A percentile compares a stretch with the other conserved stretches of the same genome.
Conservation (phyloP, 2,329 filamentous ascomycete genomes). For the Parafenestella ontariensis region DNA sequence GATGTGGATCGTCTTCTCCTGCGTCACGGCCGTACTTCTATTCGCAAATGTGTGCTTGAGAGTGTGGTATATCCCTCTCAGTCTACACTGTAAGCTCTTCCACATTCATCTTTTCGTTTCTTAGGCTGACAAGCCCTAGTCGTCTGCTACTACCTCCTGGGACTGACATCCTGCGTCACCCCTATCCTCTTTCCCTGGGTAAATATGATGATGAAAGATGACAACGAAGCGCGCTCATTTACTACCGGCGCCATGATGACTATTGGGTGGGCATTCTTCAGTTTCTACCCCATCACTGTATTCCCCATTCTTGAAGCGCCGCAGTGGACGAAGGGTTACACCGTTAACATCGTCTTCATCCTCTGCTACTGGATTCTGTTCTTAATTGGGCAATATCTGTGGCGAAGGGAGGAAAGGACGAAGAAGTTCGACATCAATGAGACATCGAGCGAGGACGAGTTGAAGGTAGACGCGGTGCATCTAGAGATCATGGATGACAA, state of each 20-base stretch:
- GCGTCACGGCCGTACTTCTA: constrained; percentile 45
- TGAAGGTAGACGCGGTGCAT: constrained; percentile 11
- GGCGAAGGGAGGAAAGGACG: constrained; percentile 33
- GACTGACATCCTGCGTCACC: constrained; percentile 33
- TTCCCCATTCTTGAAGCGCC: constrained; percentile 40
- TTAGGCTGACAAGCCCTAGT: constrained; percentile 18
- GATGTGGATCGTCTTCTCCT: constrained; percentile 54
- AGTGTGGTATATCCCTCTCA: constrained; percentile 56
- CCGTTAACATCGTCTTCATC: constrained; percentile 31
- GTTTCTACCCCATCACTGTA: constrained; percentile 37
- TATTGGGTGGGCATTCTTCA: constrained; percentile 37
- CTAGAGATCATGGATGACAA: constrained; percentile 12
- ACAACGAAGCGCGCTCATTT: constrained; percentile 51
- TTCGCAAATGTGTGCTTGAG: constrained; percentile 56
- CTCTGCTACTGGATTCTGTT: constrained; percentile 41
- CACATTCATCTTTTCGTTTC: neutral
- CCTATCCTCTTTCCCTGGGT: constrained; percentile 36
- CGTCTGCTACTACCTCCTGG: constrained; percentile 32
- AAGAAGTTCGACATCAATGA: constrained; percentile 27
- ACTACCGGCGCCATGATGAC: constrained; percentile 49
- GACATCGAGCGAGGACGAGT: constrained; percentile 7
- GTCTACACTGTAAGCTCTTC: constrained; percentile 37
- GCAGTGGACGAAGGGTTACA: constrained; percentile 38
- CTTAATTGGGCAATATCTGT: constrained; percentile 40
- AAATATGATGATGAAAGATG: constrained; percentile 39